Percentiles rank a stretch among this genome's conserved stretches.
These are phyloP conservation scores for Tilletia indica DNA, from an alignment of 1,284 basidiomycete species.

Conservation along the genomic window DNA sequence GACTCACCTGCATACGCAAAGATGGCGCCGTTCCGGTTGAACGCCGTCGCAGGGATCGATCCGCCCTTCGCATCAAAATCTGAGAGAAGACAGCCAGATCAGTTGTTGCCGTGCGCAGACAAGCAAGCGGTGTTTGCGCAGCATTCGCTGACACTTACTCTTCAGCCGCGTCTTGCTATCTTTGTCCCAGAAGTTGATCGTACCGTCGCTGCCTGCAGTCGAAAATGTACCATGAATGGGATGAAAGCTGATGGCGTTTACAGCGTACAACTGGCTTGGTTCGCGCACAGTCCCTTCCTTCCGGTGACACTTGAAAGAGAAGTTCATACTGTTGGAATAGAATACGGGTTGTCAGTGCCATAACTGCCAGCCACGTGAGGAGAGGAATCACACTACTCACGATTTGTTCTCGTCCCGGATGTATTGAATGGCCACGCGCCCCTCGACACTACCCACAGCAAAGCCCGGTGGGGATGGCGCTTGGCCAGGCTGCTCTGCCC, in stretches of 20 bases:
- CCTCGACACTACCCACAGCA: conserved; percentile 90
- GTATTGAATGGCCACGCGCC: conserved; percentile 91
- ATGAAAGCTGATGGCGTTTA: conserved; percentile 90
- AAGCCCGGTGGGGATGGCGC: conserved; percentile 48
- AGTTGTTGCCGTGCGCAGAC: neutral
- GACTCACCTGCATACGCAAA: conserved; percentile 48
- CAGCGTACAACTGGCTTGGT: conserved; percentile 73
- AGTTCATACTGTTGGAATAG: conserved; percentile 17
- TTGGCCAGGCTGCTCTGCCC: conserved; percentile 60
- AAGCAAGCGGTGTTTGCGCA: neutral
- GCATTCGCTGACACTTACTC: conserved; percentile 62
- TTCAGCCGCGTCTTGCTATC: conserved; percentile 83
- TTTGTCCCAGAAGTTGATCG: conserved; percentile 69
- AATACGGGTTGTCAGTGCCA: neutral
- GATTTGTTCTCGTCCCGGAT: conserved; percentile 54
- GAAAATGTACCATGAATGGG: conserved; percentile 89
- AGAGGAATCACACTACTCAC: conserved; percentile 7
- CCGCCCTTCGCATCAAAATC: conserved; percentile 51
- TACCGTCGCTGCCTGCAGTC: conserved; percentile 71
- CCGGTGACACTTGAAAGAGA: conserved; percentile 87
- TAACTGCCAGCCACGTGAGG: neutral
- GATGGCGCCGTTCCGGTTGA: conserved; percentile 49
- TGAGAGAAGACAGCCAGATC: conserved; percentile 15
- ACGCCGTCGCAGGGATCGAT: conserved; percentile 49
- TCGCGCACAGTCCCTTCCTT: conserved; percentile 61